Evolutionary conservation across 768 basidiomycete genomes (phyloP).

Genomic region (Albatrellus ellisii): DNA sequence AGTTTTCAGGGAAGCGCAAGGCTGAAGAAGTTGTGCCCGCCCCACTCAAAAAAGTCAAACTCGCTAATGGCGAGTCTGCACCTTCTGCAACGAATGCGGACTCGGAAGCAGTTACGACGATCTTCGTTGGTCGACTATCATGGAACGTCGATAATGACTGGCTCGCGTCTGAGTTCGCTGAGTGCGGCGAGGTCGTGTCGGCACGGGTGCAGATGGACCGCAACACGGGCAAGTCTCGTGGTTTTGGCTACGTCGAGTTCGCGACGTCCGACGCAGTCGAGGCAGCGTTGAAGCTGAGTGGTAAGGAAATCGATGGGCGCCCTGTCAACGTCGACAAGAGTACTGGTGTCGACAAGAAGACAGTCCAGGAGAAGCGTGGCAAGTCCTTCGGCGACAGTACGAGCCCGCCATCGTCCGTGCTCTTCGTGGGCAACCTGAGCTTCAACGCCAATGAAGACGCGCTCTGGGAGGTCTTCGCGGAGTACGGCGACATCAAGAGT

Average conservation of each 20-base stretch:
- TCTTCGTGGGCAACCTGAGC: conserved; percentile 89
- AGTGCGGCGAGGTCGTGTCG: conserved; percentile 80
- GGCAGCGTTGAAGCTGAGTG: conserved; percentile 70
- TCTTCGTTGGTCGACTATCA: conserved; percentile 88
- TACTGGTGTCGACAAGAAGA: conserved; percentile 34
- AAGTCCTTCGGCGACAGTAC: conserved; percentile 64
- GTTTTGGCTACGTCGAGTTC: conserved; percentile 79
- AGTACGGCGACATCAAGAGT: conserved; percentile 72
- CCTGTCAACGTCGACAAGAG: conserved; percentile 78
- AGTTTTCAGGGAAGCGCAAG: conserved; percentile 60
- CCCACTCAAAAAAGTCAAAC: conserved; percentile 74
- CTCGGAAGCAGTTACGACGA: conserved; percentile 33
- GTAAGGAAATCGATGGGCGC: conserved; percentile 88
- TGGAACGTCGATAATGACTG: conserved; percentile 98
- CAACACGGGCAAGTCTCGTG: conserved; percentile 68
- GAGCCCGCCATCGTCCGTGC: conserved; percentile 52
- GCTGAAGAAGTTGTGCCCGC: conserved; percentile 47
- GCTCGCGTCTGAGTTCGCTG: conserved; percentile 80
- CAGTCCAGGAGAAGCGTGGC: conserved; percentile 54
- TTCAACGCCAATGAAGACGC: conserved; percentile 70
- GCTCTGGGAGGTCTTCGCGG: conserved; percentile 84
- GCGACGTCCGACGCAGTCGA: conserved; percentile 56
- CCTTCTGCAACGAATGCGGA: conserved; percentile 23
- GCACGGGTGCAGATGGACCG: conserved; percentile 83
- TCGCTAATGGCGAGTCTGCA: conserved; percentile 42